These are phyloP conservation scores for Leersia perrieri DNA, from an alignment of 176 grass and related monocot species.

Conservation along the genomic window DNA sequence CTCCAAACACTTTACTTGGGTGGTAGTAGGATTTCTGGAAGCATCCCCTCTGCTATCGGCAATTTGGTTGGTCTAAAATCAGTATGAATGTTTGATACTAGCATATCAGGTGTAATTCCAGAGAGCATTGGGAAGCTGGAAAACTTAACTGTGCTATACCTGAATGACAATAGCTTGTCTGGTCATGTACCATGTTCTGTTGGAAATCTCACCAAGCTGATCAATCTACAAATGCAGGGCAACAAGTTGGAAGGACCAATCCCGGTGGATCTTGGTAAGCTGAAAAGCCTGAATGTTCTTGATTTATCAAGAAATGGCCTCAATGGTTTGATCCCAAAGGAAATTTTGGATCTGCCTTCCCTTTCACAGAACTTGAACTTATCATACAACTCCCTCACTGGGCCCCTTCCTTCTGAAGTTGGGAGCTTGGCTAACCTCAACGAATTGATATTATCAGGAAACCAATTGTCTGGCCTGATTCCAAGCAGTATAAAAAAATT, in stretches of 20 bases:
- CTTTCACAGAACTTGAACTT: neutral
- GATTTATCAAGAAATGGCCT: neutral
- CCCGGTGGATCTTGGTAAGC: neutral
- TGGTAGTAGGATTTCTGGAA: neutral
- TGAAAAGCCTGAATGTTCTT: neutral
- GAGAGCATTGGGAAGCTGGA: neutral
- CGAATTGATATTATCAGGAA: neutral
- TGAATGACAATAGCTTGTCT: neutral
- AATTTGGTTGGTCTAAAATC: neutral
- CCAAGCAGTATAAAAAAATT: conserved; percentile 25
- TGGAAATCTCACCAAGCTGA: neutral
- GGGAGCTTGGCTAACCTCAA: conserved; percentile 2
- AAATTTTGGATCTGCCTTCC: neutral
- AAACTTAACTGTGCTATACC: neutral
- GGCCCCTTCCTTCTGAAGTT: conserved; percentile 9
- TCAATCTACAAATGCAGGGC: neutral
- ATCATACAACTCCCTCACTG: conserved; percentile 21
- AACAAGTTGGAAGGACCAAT: conserved; percentile 17
- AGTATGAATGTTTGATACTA: neutral
- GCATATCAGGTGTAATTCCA: neutral
- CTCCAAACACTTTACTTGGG: neutral
- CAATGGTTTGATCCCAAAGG: neutral
- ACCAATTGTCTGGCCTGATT: conserved; percentile 40
- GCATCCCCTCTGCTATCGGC: neutral
- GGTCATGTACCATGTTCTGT: neutral